Percentiles rank a stretch among this genome's conserved stretches.
These are phyloP conservation scores for Haplosporangium sp. DNA, from an alignment of 371 early-diverging fungal genomes.

Conservation along the genomic window DNA sequence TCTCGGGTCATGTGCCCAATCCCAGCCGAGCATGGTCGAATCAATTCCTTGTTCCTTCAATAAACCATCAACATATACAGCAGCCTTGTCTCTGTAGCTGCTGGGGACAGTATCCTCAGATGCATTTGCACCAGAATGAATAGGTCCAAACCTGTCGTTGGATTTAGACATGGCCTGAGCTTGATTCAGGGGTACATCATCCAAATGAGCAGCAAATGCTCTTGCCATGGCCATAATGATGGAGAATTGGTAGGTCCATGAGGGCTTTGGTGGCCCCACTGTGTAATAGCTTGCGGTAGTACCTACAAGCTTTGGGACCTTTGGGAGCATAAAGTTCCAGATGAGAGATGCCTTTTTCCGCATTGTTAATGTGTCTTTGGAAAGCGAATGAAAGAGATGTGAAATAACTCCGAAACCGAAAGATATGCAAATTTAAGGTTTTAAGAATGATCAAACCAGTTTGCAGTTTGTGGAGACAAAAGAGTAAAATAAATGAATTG, in stretches of 20 bases:
- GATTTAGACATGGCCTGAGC: constrained; percentile 35
- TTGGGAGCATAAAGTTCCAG: constrained; percentile 40
- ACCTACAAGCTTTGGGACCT: constrained; percentile 37
- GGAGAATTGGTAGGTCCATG: constrained; percentile 48
- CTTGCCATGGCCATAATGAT: constrained; percentile 42
- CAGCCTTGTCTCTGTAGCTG: constrained; percentile 39
- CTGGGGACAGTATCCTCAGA: constrained; percentile 31
- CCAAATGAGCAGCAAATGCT: constrained; percentile 23
- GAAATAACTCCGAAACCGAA: neutral
- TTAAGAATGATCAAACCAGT: neutral
- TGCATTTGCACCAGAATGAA: constrained; percentile 34
- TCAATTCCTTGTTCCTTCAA: constrained; percentile 34
- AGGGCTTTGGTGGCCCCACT: constrained; percentile 41
- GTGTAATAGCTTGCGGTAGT: constrained; percentile 44
- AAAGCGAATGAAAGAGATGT: neutral
- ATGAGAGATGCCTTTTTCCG: constrained; percentile 29
- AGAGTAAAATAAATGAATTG: too few species aligned
- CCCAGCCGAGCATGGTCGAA: constrained; percentile 36
- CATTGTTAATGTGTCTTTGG: constrained; percentile 3
- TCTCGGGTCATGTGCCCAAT: constrained; percentile 44
- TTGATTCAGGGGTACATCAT: constrained; percentile 31
- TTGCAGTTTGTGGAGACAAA: too few species aligned
- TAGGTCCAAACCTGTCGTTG: constrained; percentile 37
- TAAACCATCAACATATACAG: constrained; percentile 22
- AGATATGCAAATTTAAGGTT: neutral